Conservation (phyloP, 495 filamentous ascomycete genomes). For the Aspergillus taichungensis region DNA sequence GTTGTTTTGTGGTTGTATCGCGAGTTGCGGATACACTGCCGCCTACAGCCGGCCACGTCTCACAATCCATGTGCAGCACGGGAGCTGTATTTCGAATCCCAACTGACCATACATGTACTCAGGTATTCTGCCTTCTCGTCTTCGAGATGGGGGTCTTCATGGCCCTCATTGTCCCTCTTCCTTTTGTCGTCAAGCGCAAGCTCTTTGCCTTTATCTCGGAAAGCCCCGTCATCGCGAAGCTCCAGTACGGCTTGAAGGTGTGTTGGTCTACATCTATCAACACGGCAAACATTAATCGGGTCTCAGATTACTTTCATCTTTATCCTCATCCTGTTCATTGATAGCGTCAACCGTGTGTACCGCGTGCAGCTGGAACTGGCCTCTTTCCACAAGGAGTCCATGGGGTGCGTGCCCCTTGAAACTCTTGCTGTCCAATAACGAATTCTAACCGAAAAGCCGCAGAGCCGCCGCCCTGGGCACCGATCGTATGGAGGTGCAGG, state of each 20-base stretch:
- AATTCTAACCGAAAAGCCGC: slow-evolving; percentile 8
- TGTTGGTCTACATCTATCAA: not conserved
- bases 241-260: slow-evolving; percentile 76
- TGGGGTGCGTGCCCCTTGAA: slow-evolving; percentile 25
- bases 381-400: slow-evolving; percentile 43
- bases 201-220: slow-evolving; percentile 92
- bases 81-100: not conserved
- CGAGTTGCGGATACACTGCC: not conserved
- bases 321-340: slow-evolving; percentile 94
- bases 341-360: slow-evolving; percentile 97
- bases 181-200: slow-evolving; percentile 76
- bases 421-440: not conserved
- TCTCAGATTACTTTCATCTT: slow-evolving; percentile 95
- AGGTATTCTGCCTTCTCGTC: slow-evolving; percentile 92
- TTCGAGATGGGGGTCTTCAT: slow-evolving; percentile 91
- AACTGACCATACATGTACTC: slow-evolving; percentile 6
- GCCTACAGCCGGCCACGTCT: slow-evolving; percentile 6
- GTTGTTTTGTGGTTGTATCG: not conserved
- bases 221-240: slow-evolving; percentile 68
- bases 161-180: slow-evolving; percentile 83
- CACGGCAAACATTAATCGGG: not conserved
- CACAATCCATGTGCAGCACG: not conserved
- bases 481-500: slow-evolving; percentile 96
- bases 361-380: slow-evolving; percentile 84
- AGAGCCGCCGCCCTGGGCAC: slow-evolving; percentile 66